Base-by-base conservation (phyloP, 208 protist species). In the Wallacemonas sp. region DNA sequence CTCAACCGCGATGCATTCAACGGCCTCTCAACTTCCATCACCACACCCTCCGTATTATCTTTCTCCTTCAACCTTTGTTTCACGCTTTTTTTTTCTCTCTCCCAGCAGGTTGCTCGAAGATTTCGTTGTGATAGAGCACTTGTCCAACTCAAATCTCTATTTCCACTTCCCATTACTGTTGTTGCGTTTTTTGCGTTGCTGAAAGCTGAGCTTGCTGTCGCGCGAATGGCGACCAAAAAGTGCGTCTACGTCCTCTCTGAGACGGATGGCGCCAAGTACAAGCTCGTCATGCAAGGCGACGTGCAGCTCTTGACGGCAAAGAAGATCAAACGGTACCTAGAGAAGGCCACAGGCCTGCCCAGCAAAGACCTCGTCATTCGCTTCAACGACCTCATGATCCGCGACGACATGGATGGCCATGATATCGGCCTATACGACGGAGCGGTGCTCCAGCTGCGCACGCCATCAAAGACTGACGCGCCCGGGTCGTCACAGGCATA, bases 231-330 rank as follows among this genome's bases (percentile, higher is more conserved):
- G 11, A 27, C 48, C 3, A 41, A 52, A 21, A 57, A 65, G 36
- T 77, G 66, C 39, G 58, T 87, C 14, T 87, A 90, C 62, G 85
- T 94, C 17, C 73, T 93, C 0, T 90, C 85, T 2, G 76, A 82
- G 9, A 74, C 88, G 30, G 85, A 95, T 48, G 87, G 87, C 19
- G 78, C 79, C 57, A 89, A 81, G 61, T 94, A 92, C 72, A 94
- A 94, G 69, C 71, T 96, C 1, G 80, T 94, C 6, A 62, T 96
- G 61, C 78, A 92, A 29, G 85, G 86, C n/a, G 77, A 85, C 21
- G 44, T 94, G 30, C 48, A 62, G 17, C 32, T 69, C 41, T 75
- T 94, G 2, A 80, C 74, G 0, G 61, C 73, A 23, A 34, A 60
- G 12, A 83, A 85, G 14, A 76, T 94, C 12, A 94, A 94, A 57